Conservation (phyloP, 2,329 filamentous ascomycete species). For the Aspergillus sp. region DNA sequence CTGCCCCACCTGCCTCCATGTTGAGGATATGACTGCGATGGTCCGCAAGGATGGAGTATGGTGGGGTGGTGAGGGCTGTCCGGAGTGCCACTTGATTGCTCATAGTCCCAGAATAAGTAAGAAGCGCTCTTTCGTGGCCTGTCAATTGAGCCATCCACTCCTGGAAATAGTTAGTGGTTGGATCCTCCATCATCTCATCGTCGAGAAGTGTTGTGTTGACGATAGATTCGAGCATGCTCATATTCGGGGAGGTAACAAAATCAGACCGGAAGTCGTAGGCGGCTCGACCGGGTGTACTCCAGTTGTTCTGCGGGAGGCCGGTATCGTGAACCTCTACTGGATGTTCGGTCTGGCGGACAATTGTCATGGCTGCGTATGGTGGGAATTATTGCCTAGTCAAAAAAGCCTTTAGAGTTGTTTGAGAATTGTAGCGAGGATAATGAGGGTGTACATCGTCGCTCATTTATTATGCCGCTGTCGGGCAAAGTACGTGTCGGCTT, state of each 20-base stretch:
- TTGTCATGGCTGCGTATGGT: no score
- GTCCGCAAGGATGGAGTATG: constrained; percentile 21
- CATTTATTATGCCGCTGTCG: no score
- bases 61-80: constrained; percentile 15
- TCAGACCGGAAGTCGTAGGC: constrained; percentile 3
- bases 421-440: no score
- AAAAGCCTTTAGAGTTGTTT: no score
- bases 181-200: constrained; percentile 24
- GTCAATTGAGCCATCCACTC: constrained; percentile 18
- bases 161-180: constrained; percentile 19
- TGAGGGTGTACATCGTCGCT: no score
- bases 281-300: background rate
- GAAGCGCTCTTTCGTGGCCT: constrained; percentile 19
- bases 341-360: no score
- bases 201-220: constrained; percentile 19
- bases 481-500: no score
- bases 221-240: constrained; percentile 24
- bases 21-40: constrained; percentile 18
- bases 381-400: no score
- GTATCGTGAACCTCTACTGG: no score
- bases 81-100: constrained; percentile 24
- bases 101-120: constrained; percentile 28
- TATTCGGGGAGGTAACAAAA: constrained; percentile 13
- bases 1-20: constrained; percentile 20
- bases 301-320: background rate